Base-by-base conservation (phyloP, 805 yeast species). In the Nakazawaea ernobii region DNA sequence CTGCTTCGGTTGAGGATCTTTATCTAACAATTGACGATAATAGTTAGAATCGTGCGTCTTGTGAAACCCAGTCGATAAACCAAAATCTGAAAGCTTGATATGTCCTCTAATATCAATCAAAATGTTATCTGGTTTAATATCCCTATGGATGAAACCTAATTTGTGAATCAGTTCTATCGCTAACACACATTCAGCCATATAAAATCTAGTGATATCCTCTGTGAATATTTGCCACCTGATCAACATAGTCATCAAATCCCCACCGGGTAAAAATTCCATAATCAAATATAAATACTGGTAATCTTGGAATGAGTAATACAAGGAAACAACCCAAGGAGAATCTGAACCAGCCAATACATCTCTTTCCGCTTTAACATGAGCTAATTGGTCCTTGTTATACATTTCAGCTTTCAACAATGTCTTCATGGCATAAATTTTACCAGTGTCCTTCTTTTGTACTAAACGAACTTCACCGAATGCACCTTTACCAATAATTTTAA, bases 381-480 rank as follows among this genome's bases (percentile, higher is more conserved):
- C 96, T 49, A 91, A 70, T 64, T 90, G 97, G 57, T 92, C 98
- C 60, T 88, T 90, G 59, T 88, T 86, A 67, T 86, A 90, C 95
- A 94, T 90, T 66, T 94, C 99, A 44, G 86, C 77, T 66, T 88
- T 94, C 61, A 84, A 75, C 59, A 85, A 76, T 3, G 97, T 91
- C 67, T 90, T 90, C 99, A 88, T 94, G 42, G 96, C 96, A 69
- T 82, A 90, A 32, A 86, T 91, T 66, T 86, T 84, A 45, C 96
- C 96, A 1, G 94, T 85, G 65, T 94, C 99, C 45, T 72, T 75
- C 71, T 91, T 92, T 61, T 94, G 97, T 11, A 94, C 98, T 46
- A 94, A 71, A 52, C 97, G 77, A 32, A 94, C 99, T 61, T 90
- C 97, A 52, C 99, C 99, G 69, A 94, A 94, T 0, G 99, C 97